phyloP scores from a whole-genome alignment of 345 rosid species.

The Hibiscus tridactylites region DNA sequence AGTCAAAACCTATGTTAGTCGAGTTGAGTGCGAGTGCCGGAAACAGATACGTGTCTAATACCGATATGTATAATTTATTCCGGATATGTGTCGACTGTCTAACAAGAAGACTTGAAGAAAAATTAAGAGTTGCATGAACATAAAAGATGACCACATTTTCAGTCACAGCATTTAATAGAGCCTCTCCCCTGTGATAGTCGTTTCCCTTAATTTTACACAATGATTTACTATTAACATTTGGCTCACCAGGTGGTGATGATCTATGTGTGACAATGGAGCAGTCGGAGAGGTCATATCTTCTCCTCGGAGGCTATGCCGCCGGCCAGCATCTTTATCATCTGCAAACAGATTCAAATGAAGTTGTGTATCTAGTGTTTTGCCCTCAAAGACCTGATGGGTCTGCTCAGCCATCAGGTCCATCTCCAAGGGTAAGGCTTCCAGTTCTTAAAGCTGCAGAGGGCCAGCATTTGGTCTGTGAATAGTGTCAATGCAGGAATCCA shows the following conservation, averaged over 20 bases:
- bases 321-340: conserved; percentile 62
- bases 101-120: no score
- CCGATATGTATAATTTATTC: no score
- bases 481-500: not conserved
- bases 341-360: conserved; percentile 24
- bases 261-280: conserved; percentile 68
- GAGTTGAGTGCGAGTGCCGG: not conserved
- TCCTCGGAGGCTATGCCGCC: conserved; percentile 77
- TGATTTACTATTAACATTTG: not conserved
- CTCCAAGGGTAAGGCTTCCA: conserved; percentile 59
- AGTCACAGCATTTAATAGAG: no score
- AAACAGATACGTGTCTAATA: no score
- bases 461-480: conserved; percentile 17
- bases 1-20: not conserved
- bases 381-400: conserved; percentile 24
- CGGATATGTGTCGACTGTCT: no score
- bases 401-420: conserved; percentile 11
- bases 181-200: not conserved
- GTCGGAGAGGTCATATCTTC: conserved; percentile 76
- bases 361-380: conserved; percentile 34
- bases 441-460: conserved; percentile 33
- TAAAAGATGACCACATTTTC: no score
- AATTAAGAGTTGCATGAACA: no score
- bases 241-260: conserved; percentile 55
- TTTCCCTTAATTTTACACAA: not conserved